phyloP scores from a whole-genome alignment of 2,329 filamentous ascomycete species.

The Aureobasidium sp. region DNA sequence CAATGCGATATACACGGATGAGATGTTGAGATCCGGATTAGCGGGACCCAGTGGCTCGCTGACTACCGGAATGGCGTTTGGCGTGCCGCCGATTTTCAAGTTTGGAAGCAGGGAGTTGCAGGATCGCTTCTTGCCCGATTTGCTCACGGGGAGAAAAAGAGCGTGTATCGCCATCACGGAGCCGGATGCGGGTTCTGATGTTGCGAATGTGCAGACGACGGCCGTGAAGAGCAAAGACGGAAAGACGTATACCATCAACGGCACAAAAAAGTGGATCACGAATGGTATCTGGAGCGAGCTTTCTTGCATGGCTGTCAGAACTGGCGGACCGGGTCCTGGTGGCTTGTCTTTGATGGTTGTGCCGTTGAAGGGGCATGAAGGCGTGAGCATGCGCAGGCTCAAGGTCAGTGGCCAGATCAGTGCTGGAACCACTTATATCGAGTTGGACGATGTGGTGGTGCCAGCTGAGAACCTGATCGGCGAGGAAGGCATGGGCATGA shows the following conservation, averaged over 20 bases:
- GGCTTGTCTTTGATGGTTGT: constrained; percentile 64
- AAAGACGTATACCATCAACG: constrained; percentile 63
- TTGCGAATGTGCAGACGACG: constrained; percentile 64
- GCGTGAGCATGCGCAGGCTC: constrained; percentile 61
- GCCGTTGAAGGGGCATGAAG: constrained; percentile 59
- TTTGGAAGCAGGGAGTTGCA: constrained; percentile 58
- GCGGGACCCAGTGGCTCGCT: constrained; percentile 57
- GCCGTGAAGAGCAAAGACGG: constrained; percentile 57
- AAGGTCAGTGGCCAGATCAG: constrained; percentile 59
- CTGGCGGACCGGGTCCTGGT: constrained; percentile 55
- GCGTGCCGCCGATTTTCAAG: constrained; percentile 63
- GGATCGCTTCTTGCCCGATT: constrained; percentile 59
- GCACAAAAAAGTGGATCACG: constrained; percentile 76
- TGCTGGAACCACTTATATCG: constrained; percentile 67
- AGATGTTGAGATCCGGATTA: constrained; percentile 61
- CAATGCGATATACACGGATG: constrained; percentile 62
- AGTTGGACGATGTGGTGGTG: constrained; percentile 67
- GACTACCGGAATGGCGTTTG: constrained; percentile 66
- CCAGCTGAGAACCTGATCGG: constrained; percentile 65
- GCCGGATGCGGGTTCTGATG: constrained; percentile 65
- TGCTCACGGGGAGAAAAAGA: constrained; percentile 59
- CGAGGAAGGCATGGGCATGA: constrained; percentile 63
- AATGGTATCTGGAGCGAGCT: constrained; percentile 66
- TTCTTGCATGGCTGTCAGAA: constrained; percentile 65
- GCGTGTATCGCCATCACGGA: constrained; percentile 74